Percentiles rank a stretch among this genome's conserved stretches.
These are phyloP conservation scores for Cylindrotheca fusiformis DNA, from an alignment of 108 stramenopile species.

Conservation along the genomic window DNA sequence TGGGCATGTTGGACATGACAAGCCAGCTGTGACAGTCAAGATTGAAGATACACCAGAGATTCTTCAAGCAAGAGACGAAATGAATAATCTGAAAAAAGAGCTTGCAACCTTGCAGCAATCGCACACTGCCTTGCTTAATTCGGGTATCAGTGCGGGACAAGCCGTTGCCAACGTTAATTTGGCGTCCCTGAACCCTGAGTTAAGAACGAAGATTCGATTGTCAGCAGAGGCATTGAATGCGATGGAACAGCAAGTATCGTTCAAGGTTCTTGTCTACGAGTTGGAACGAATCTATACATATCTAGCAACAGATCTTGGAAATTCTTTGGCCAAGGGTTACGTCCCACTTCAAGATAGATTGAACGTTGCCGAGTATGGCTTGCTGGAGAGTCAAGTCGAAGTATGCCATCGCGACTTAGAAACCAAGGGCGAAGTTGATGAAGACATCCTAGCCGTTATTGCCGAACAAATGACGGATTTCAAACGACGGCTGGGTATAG, in stretches of 20 bases:
- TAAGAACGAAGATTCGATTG: slow-evolving; percentile 63
- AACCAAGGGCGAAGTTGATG: slow-evolving; percentile 60
- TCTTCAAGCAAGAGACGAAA: slow-evolving; percentile 39
- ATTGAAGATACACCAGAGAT: slow-evolving; percentile 85
- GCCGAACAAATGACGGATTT: slow-evolving; percentile 84
- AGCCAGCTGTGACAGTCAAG: slow-evolving; percentile 70
- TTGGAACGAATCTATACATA: slow-evolving; percentile 90
- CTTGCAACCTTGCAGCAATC: slow-evolving; percentile 51
- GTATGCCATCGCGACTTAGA: slow-evolving; percentile 68
- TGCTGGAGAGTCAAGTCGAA: slow-evolving; percentile 89
- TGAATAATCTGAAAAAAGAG: slow-evolving; percentile 40
- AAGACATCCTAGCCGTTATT: slow-evolving; percentile 77
- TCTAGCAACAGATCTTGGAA: slow-evolving; percentile 82
- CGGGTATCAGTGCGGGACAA: slow-evolving; percentile 68
- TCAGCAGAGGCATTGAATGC: slow-evolving; percentile 64
- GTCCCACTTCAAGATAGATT: slow-evolving; percentile 89
- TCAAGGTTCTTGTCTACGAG: slow-evolving; percentile 82
- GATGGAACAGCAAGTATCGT: slow-evolving; percentile 64
- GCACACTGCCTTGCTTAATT: slow-evolving; percentile 66
- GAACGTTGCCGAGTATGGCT: slow-evolving; percentile 95
- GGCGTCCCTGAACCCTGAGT: slow-evolving; percentile 59
- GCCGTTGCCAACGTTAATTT: slow-evolving; percentile 83
- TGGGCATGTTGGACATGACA: neutral
- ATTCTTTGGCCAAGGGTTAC: slow-evolving; percentile 71
- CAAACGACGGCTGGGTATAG: slow-evolving; percentile 90